phyloP scores from a whole-genome alignment of 495 filamentous ascomycete genomes.

The Hypoxylon lienhwacheense region DNA sequence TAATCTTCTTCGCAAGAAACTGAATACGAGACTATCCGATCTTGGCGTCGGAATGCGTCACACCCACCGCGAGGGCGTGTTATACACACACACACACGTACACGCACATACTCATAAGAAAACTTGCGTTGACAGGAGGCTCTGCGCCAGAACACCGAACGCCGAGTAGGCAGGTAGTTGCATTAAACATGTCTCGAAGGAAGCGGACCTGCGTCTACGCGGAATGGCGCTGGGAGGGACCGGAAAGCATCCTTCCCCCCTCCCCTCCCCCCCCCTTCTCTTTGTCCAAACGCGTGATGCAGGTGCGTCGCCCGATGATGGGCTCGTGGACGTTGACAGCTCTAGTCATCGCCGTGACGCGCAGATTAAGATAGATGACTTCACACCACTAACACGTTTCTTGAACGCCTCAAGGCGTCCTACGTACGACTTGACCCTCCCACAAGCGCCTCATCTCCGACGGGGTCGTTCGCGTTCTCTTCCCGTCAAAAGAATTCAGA shows the following conservation, averaged over 20 bases:
- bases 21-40: constrained; percentile 15
- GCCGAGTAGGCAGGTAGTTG: not conserved
- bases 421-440: not conserved
- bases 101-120: too few relatives aligned
- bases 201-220: constrained; percentile 22
- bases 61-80: constrained; percentile 4
- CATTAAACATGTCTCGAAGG: constrained; percentile 15
- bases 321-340: too few relatives aligned
- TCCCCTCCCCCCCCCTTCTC: too few relatives aligned
- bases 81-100: not conserved
- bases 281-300: not conserved
- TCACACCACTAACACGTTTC: not conserved
- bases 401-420: not conserved
- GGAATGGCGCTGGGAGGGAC: not conserved
- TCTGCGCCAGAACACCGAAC: constrained; percentile 7
- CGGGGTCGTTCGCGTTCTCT: constrained; percentile 8
- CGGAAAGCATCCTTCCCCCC: not conserved
- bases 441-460: constrained; percentile 27
- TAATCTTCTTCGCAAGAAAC: not conserved
- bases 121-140: constrained; percentile 5
- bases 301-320: constrained; percentile 1
- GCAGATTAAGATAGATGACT: not conserved
- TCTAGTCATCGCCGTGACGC: too few relatives aligned
- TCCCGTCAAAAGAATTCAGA: not conserved
- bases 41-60: constrained; percentile 16